These are phyloP conservation scores for Pharnaceum exiguum DNA, from an alignment of 148 eudicot genomes.

Conservation along the genomic window DNA sequence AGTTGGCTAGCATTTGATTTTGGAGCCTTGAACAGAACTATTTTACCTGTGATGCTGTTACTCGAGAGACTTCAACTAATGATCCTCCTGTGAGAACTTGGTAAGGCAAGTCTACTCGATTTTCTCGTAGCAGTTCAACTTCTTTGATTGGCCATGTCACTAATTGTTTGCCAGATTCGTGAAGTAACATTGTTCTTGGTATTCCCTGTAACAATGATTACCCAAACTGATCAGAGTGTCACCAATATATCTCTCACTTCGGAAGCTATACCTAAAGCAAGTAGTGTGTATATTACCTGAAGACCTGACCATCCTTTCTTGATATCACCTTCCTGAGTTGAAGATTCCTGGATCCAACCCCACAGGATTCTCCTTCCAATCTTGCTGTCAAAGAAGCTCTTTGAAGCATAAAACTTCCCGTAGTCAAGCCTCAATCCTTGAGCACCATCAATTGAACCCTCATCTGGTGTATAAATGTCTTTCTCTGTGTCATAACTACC, in stretches of 20 bases:
- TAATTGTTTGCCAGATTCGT: slow-evolving; percentile 36
- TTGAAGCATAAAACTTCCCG: slow-evolving; percentile 64
- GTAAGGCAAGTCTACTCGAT: slow-evolving; percentile 15
- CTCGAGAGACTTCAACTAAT: slow-evolving; percentile 16
- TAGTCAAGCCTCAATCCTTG: slow-evolving; percentile 47
- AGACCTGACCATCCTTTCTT: slow-evolving; percentile 67
- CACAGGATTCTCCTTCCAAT: slow-evolving; percentile 43
- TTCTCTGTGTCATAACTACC: slow-evolving; percentile 35
- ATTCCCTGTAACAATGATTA: slow-evolving; percentile 34
- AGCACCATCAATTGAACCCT: slow-evolving; percentile 21
- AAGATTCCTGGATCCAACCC: slow-evolving; percentile 57
- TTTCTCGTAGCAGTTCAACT: slow-evolving; percentile 29
- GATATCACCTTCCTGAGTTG: slow-evolving; percentile 1
- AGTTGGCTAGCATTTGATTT: no score
- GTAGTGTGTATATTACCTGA: slow-evolving; percentile 30
- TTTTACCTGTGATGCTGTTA: slow-evolving; percentile 42
- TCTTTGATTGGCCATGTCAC: slow-evolving; percentile 53
- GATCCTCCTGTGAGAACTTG: slow-evolving; percentile 28
- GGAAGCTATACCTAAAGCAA: no score
- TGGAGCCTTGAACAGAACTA: background rate
- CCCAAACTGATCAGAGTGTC: no score
- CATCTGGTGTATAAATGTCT: slow-evolving; percentile 35
- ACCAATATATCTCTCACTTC: no score
- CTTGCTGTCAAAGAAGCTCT: slow-evolving; percentile 45
- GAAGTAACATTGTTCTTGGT: slow-evolving; percentile 48